Evolutionary conservation across 2,329 filamentous ascomycete species (phyloP), one percentile per base, ranked within the genome.

Genomic region (Claviceps humidiphila): DNA sequence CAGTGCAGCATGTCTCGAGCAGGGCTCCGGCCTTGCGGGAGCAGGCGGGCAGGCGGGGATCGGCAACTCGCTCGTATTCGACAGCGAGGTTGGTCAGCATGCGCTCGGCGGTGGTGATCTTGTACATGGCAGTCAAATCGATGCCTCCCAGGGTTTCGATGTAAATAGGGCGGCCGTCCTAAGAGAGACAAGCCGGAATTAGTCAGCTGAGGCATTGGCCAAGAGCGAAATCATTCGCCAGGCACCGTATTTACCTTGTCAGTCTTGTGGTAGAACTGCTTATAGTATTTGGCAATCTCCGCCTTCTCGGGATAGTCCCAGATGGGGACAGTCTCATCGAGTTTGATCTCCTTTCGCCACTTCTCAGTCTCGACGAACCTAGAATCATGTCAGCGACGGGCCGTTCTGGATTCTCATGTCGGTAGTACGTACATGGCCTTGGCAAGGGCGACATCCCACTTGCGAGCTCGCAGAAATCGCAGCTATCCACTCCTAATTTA

Each of bases 211-310:
- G 39, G 14, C 20, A 8, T 39, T 20, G 13, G 26, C n/a, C 13
- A 24, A 16, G 24, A 43, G 11, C 3, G 13, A 43, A 24, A 16
- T 11, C 11, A 20, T 22, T n/a, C 5, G 44, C 20, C n/a, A 39
- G 16, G 7, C 39, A 6, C 8, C 2, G 30, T 34, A 11, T 34
- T 52, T 68, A 84, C 82, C 73, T 89, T 89, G 72, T 93, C 88
- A 13, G 83, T 91, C 76, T 96, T 96, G 80, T 98, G 93, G 75
- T 98, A 98, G 76, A 93, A 98, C 73, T 98, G 93, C 47, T 89
- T 89, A 73, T 98, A 98, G 77, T 87, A 95, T 71, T 91, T 75
- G 70, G 87, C 87, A 54, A 98, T 80, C 66, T 91, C 68, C 52
- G 79, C 63, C 71, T 91, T 93, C 78, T 96, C 90, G 57, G 77